Base-by-base conservation (phyloP, 257 asterid genomes). In the Solanum phureja region DNA sequence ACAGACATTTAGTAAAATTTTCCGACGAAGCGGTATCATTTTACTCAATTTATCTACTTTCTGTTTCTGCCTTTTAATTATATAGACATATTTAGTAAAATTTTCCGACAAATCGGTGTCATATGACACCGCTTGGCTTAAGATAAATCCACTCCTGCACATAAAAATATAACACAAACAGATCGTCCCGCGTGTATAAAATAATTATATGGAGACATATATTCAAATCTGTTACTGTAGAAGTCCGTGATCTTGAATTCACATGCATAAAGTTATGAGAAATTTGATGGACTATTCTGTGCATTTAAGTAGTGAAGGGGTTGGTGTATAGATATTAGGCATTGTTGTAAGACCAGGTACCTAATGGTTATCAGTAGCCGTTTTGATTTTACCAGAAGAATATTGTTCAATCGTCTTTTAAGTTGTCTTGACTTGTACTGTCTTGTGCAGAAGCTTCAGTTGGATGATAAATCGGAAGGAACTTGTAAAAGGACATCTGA, bases 361-460 rank as follows among this genome's bases (percentile, higher is more conserved):
- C 44, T 82, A 82, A 31, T 49, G 29, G 19, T 49, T 29, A 49
- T 49, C 31, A 31, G 21, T 82, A 49, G 44, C 69, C 5, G 69
- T 31, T 49, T 82, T 82, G 42, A 69, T 46, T 49, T 29, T 49
- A 29, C 66, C 21, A 12, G 38, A 29, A 46, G 69, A 82, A 82
- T 82, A 31, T 82, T 64, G 31, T 68, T 12, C 44, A 10, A 23
- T 56, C 6, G 16, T 29, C 33, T 33, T 40, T 87, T 8, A 71
- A 34, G 76, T 44, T 58, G 56, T 29, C 64, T 87, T 33, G 34
- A 68, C 68, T 66, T 23, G 34, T 19, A 42, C 11, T 66, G 79
- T 46, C 18, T 83, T 89, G 27, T 77, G 64, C 90, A 91, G 95
- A 93, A 72, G 29, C 69, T 86, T 89, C 89, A 87, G 86, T 93